These are phyloP conservation scores for Suillus cothurnatus DNA, from an alignment of 768 basidiomycete species.

Conservation along the genomic window DNA sequence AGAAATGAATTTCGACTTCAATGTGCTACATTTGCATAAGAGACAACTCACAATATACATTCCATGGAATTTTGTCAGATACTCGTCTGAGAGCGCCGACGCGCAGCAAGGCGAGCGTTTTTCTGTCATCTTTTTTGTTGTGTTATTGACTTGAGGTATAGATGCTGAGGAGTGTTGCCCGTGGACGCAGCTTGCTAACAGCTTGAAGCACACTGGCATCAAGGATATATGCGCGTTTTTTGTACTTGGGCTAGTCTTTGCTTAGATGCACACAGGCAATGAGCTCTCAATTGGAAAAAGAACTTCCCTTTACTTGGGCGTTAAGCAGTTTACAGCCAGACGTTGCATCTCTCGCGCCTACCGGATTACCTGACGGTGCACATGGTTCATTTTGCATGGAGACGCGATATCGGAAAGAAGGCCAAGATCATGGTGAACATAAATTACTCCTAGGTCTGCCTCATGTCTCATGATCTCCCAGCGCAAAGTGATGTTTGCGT, in stretches of 20 bases:
- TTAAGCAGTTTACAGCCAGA: conserved; percentile 79
- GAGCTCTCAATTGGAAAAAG: conserved; percentile 87
- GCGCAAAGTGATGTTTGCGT: conserved; percentile 92
- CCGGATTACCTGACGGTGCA: conserved; percentile 88
- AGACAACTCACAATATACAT: conserved; percentile 41
- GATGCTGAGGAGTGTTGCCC: conserved; percentile 96
- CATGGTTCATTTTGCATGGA: conserved; percentile 97
- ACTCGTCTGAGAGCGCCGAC: conserved; percentile 66
- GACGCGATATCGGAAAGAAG: conserved; percentile 87
- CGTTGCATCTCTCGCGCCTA: conserved; percentile 78
- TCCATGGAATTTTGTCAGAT: conserved; percentile 60
- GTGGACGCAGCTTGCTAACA: conserved; percentile 70
- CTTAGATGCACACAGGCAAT: conserved; percentile 57
- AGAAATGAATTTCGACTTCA: background rate
- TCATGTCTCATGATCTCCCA: conserved; percentile 27
- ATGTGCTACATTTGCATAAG: background rate
- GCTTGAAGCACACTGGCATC: conserved; percentile 78
- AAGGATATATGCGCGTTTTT: conserved; percentile 55
- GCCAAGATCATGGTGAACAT: conserved; percentile 90
- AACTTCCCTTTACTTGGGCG: conserved; percentile 77
- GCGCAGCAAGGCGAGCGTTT: conserved; percentile 71
- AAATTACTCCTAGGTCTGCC: background rate
- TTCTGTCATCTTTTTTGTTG: background rate
- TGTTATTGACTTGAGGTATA: conserved; percentile 17
- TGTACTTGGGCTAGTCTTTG: conserved; percentile 11